Base-by-base conservation (phyloP, 129 eudicot species). In the Artemisia annua region DNA sequence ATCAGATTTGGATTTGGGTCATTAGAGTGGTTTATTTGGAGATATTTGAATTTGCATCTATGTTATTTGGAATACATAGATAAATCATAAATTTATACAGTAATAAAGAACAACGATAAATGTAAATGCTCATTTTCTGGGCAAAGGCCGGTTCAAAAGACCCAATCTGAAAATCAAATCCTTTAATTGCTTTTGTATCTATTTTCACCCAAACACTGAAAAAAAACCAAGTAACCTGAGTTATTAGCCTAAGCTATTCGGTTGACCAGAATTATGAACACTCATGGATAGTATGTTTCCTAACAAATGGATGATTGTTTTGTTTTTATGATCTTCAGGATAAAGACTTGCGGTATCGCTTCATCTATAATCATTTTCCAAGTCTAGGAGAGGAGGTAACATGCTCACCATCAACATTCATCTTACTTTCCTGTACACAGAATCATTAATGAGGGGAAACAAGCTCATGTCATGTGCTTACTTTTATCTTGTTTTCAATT, bases 291-390 rank as follows among this genome's bases (percentile, higher is more conserved):
- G 13, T 43, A 39, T 64, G 28, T 64, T 64, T 66, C 35, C 32
- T 61, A 48, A 60, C 49, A 19, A 56, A 67, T 48, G 50, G 61
- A 63, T 63, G 44, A 17, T 30, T 55, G 1, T 71, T 11, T 9
- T 55, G 18, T 63, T 58, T 32, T 67, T 75, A 79, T 59, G 93
- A 86, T 50, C 86, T 81, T 64, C 91, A 89, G 98, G 98, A 92
- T 64, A 85, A 85, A 49, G 98, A 92, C 20, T 72, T 92, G 80
- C 89, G 91, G 11, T 92, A 92, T 68, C 91, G 96, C 44, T 92
- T 92, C 75, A 89, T 89, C 80, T 92, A 89, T 67, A 92, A 92
- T 69, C 98, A 89, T 70, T 89, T 85, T 69, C 98, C 98, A 70
- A 76, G 91, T 74, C 78, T 92, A 57, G 82, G 90, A 51, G 98